Base-by-base conservation (phyloP, 192 early-diverging fungal species). In the Coemansia sp. region DNA sequence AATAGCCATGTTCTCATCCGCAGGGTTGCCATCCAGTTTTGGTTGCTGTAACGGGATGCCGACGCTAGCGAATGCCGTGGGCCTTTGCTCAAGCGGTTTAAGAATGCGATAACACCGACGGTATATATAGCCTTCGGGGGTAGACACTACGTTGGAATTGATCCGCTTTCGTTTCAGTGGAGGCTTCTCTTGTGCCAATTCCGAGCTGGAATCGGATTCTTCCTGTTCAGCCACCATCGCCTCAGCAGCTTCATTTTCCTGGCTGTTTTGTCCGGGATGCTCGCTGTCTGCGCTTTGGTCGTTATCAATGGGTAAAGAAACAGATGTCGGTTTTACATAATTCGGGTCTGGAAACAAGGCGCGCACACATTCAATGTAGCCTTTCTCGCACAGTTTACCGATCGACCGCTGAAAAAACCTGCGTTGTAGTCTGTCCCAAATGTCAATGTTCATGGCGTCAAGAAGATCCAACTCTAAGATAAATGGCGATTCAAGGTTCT, bases 381-480 rank as follows among this genome's bases (percentile, higher is more conserved):
- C 72, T 0, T 26, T 3, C 1, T 43, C 63, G 11, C 58, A 56
- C 9, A 83, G 44, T 10, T 64, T 37, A 16, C 72, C 58, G 11
- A 72, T 38, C 8, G 64, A 66, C 0, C 75, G 71, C 45, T 74
- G 76, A 44, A 77, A 83, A 57, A 74, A 77, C 52, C 56, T 71
- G 45, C 63, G 60, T 26, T 74, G 66, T 13, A 42, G 41, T 8
- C 6, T 40, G 52, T 72, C 61, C 57, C 57, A 68, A 11, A 72
- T 19, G 42, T 84, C 71, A 5, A 84, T 65, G 38, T 63, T 49
- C 39, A 79, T 26, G 1, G 48, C 71, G 7, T 75, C 74, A 8
- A 79, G 59, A 11, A 79, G 23, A 56, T 84, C 82, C 6, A 56
- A 40, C 44, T 79, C 77, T 1, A 79, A 61, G 74, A 84, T 84